phyloP scores from a whole-genome alignment of 208 protist species.

The Leptomonas pyrrhocoris region DNA sequence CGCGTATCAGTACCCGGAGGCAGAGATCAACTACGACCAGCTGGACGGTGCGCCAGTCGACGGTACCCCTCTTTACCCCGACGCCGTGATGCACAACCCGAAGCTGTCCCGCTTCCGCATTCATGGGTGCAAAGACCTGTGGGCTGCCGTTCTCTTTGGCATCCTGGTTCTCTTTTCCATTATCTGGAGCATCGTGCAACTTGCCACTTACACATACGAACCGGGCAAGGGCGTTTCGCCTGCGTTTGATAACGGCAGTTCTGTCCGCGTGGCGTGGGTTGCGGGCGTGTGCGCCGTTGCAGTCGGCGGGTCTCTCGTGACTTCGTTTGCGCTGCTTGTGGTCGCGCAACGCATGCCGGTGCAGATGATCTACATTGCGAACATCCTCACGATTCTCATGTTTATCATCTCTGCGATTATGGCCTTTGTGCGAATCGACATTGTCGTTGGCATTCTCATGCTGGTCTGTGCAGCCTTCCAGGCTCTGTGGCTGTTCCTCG shows the following conservation, averaged over 20 bases:
- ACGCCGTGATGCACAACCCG: conserved; percentile 39
- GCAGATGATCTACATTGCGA: conserved; percentile 69
- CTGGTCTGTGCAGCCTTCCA: conserved; percentile 37
- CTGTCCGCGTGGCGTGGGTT: not conserved
- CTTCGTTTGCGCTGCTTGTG: conserved; percentile 18
- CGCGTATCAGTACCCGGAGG: conserved; percentile 40
- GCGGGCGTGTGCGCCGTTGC: not conserved
- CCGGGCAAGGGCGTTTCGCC: not conserved
- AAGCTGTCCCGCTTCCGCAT: conserved; percentile 70
- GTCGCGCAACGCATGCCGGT: conserved; percentile 27
- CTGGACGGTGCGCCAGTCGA: conserved; percentile 37
- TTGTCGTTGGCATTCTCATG: conserved; percentile 50
- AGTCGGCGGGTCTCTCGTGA: conserved; percentile 23
- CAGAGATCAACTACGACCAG: conserved; percentile 39
- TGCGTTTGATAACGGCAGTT: not conserved
- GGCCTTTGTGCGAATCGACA: conserved; percentile 30
- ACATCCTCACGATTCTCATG: conserved; percentile 41
- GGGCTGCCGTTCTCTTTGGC: conserved; percentile 68
- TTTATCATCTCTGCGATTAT: conserved; percentile 38
- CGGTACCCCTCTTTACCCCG: conserved; percentile 65
- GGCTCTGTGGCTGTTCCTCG: conserved; percentile 63
- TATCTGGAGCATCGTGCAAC: conserved; percentile 60
- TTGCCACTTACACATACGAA: conserved; percentile 41
- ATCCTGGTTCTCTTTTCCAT: conserved; percentile 53
- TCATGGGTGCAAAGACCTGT: conserved; percentile 73